Evolutionary conservation across 164 flowering plant genomes (phyloP).

Genomic region (Sextonia rubra): DNA sequence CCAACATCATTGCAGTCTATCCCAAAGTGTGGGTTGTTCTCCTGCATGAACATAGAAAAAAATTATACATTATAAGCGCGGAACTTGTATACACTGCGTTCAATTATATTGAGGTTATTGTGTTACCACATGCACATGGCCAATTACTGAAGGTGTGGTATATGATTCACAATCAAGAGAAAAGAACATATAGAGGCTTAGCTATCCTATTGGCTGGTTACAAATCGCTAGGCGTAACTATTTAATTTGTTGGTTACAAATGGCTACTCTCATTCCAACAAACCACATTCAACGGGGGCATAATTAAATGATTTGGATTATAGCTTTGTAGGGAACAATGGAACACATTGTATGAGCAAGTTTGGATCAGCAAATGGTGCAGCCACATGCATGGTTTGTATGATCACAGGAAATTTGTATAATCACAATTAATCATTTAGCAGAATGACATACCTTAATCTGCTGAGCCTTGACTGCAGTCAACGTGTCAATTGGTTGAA

Average conservation of each 20-base stretch:
- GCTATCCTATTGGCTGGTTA: too few relatives aligned
- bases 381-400: background rate
- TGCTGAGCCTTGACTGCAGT: constrained; percentile 96
- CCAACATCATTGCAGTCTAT: constrained; percentile 98
- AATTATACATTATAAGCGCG: too few relatives aligned
- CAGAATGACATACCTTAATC: constrained; percentile 51
- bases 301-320: background rate
- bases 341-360: background rate
- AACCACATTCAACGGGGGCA: background rate
- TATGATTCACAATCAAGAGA: too few relatives aligned
- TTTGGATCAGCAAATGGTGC: background rate
- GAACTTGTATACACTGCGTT: too few relatives aligned
- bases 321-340: too few relatives aligned
- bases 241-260: too few relatives aligned
- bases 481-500: constrained; percentile 91
- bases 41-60: constrained; percentile 39
- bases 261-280: too few relatives aligned
- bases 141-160: too few relatives aligned
- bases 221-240: too few relatives aligned
- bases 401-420: background rate
- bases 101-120: too few relatives aligned
- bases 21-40: constrained; percentile 69
- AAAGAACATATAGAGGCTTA: too few relatives aligned
- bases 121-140: too few relatives aligned
- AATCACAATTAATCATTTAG: background rate